Base-by-base conservation (phyloP, 176 grass and related monocot species). In the Rhipidocladum racemiflorum region DNA sequence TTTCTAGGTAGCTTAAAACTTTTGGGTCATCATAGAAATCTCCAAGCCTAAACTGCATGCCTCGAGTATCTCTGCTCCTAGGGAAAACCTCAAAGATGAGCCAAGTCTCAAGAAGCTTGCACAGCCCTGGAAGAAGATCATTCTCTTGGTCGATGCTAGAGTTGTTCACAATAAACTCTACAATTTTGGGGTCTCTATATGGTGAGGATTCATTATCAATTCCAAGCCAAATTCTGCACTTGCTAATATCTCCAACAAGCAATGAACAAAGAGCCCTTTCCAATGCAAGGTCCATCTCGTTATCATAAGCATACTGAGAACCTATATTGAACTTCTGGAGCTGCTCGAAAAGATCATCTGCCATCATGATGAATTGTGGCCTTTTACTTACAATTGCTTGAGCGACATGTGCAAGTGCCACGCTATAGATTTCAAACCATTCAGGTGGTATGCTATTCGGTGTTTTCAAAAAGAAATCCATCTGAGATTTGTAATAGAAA, bases 61-160 rank as follows among this genome's bases (percentile, higher is more conserved):
- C 92, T 38, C 65, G 89, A 76, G 91, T 95, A 87, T 99, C 92
- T 87, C 96, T 99, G 74, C 83, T 89, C 88, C 92, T 91, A 64
- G 92, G 96, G 44, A 99, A 91, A 83, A 93, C 92, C 85, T 93
- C 91, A 4, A 89, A 85, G 42, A 93, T 51, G 72, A 99, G 87
- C 96, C 96, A 99, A 60, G 75, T 88, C 87, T 99, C 96, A 73
- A 99, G 85, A 59, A 99, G 82, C 72, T 93, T 99, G 85, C 96
- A 99, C 65, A 99, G 73, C 51, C 96, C 92, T 49, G 92, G 90
- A 83, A 99, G 93, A 75, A 95, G 80, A 85, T 93, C 96, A 29
- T 85, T 54, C 76, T 91, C 91, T 63, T 87, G 53, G 21, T 91
- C 21, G 7, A 88, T 83, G 76, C 46, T 85, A 84, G 90, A 91